Conservation (phyloP, 257 asterid species). For the Solanum tarijense region DNA sequence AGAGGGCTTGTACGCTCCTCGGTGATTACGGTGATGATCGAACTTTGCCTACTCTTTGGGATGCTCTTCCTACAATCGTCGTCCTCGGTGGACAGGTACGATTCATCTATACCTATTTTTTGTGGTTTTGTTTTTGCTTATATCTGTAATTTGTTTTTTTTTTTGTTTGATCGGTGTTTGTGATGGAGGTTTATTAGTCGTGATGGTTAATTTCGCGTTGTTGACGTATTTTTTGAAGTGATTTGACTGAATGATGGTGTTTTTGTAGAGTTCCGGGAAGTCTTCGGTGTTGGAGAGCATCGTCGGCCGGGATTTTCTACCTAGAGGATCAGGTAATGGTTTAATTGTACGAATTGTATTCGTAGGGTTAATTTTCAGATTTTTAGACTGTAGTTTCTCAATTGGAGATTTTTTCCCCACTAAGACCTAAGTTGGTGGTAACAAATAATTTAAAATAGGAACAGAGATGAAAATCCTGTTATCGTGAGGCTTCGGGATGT, state of each 20-base stretch:
- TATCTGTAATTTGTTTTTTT: background rate
- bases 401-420: background rate
- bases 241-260: background rate
- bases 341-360: background rate
- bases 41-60: slow-evolving; percentile 35
- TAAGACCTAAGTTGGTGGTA: background rate
- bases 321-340: slow-evolving; percentile 32
- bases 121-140: background rate
- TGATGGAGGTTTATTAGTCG: background rate
- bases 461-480: background rate
- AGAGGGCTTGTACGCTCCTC: slow-evolving; percentile 26
- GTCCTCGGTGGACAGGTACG: slow-evolving; percentile 40
- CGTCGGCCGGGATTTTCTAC: slow-evolving; percentile 38
- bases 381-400: background rate
- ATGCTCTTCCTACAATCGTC: slow-evolving; percentile 34
- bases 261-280: slow-evolving; percentile 35
- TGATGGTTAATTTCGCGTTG: background rate
- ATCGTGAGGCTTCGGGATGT: background rate
- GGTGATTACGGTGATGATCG: slow-evolving; percentile 28
- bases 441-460: background rate
- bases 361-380: background rate
- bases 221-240: background rate
- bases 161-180: background rate
- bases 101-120: background rate
- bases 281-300: slow-evolving; percentile 41